Base-by-base conservation (phyloP, 352 stramenopile genomes). In the Pythium angustatum region DNA sequence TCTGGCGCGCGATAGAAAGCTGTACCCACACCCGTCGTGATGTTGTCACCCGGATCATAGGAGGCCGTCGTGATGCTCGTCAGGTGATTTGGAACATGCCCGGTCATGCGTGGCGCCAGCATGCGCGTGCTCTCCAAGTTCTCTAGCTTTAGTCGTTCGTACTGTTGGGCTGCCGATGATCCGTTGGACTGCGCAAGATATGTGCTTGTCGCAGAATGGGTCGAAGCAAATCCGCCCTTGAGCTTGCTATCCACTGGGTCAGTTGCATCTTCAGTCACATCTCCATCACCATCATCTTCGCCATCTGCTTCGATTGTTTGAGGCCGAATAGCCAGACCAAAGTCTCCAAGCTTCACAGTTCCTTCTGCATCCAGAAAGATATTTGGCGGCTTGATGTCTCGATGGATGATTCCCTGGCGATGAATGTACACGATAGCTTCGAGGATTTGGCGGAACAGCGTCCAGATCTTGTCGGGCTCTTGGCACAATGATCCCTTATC, bases 361-460 rank as follows among this genome's bases (percentile, higher is more conserved):
- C 90, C 91, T 69, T 97, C 90, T 0, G 83, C 87, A 58, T 98
- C 95, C 5, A 98, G 57, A 68, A 98, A 98, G 55, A 98, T 94
- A 71, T 98, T 98, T 3, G 87, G 87, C 5, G 93, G 93, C 60
- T 96, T 96, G 55, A 96, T 93, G 61, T 97, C 93, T 24, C 91
- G 86, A 77, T 98, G 93, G 68, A 98, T 98, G 58, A 98, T 94
- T 12, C 88, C 88, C 60, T 97, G 85, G 3, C 82, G 77, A 69
- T 99, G 96, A 44, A 99, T 98, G 66, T 98, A 99, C 34, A 84
- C 81, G 26, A 98, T 85, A 17, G 93, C 96, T 71, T 98, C 95
- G 15, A 98, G 71, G 33, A 98, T 98, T 70, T 99, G 95, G 7
- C 93, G 90, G 40, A 98, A 91, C 44, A 98, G 83, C 33, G 89